These are phyloP conservation scores for Puccinia hordei DNA, from an alignment of 1,284 basidiomycete genomes.

Conservation along the genomic window DNA sequence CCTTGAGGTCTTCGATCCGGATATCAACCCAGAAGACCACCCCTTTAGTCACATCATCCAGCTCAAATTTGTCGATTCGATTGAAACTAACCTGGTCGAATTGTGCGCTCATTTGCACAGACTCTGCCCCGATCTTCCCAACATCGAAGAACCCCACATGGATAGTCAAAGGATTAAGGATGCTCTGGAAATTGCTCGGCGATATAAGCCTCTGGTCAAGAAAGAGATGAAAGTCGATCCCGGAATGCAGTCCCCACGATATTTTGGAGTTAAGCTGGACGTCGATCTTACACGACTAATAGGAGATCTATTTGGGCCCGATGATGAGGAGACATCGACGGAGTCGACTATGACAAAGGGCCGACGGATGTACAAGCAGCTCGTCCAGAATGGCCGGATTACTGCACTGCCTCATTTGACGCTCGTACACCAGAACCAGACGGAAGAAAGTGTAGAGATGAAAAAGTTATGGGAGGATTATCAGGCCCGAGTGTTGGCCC, in stretches of 20 bases:
- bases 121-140: not conserved
- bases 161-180: conserved; percentile 62
- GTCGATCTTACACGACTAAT: not conserved
- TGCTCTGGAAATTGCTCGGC: conserved; percentile 65
- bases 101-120: conserved; percentile 26
- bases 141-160: not conserved
- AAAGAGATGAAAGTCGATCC: conserved; percentile 43
- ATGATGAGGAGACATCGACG: not conserved
- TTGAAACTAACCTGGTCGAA: conserved; percentile 52
- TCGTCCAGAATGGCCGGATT: conserved; percentile 14
- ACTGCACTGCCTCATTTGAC: conserved; percentile 27
- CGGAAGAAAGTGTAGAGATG: conserved; percentile 26
- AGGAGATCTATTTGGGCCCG: not conserved
- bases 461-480: conserved; percentile 71
- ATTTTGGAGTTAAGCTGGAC: conserved; percentile 25
- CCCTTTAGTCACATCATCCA: conserved; percentile 69
- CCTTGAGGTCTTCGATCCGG: conserved; percentile 67
- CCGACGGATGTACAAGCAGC: not conserved
- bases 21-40: conserved; percentile 61
- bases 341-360: not conserved
- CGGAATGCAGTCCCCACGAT: conserved; percentile 11
- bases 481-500: conserved; percentile 62
- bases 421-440: conserved; percentile 33
- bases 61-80: conserved; percentile 66
- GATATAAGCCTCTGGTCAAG: conserved; percentile 19